Evolutionary conservation across 495 filamentous ascomycete genomes (phyloP).

Genomic region (Niebla homalea): DNA sequence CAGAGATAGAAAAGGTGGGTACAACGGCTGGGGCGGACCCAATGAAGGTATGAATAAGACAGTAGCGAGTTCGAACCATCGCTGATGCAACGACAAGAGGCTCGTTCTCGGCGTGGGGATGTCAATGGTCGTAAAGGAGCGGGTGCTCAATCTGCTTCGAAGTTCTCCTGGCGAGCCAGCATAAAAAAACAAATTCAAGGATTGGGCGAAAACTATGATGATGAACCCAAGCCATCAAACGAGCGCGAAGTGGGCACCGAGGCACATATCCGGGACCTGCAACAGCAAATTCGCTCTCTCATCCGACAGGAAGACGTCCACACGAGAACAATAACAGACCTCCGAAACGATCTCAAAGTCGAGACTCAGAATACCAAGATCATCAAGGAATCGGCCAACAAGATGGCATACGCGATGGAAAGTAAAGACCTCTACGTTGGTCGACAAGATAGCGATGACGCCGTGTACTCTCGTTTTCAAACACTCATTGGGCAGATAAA

Average conservation of each 20-base stretch:
- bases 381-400: constrained; percentile 10
- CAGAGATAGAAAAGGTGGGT: no score
- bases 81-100: no score
- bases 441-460: constrained; percentile 9
- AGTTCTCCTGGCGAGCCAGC: no score
- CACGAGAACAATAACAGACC: background rate
- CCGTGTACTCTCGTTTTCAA: constrained; percentile 4
- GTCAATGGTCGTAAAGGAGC: no score
- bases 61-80: no score
- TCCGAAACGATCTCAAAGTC: background rate
- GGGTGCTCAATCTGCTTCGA: no score
- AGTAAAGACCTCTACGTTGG: constrained; percentile 16
- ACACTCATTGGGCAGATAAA: constrained; percentile 13
- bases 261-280: no score
- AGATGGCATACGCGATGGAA: constrained; percentile 13
- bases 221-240: background rate
- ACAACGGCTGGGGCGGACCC: no score
- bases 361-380: constrained; percentile 4
- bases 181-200: no score
- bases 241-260: background rate
- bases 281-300: no score
- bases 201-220: background rate
- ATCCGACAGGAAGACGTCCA: background rate
- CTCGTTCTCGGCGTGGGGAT: no score
- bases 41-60: no score